Percentiles rank a stretch among this genome's conserved stretches.
Evolutionary conservation across 805 yeast genomes (phyloP).

Genomic region (Sungouiozyma ichnusensis): DNA sequence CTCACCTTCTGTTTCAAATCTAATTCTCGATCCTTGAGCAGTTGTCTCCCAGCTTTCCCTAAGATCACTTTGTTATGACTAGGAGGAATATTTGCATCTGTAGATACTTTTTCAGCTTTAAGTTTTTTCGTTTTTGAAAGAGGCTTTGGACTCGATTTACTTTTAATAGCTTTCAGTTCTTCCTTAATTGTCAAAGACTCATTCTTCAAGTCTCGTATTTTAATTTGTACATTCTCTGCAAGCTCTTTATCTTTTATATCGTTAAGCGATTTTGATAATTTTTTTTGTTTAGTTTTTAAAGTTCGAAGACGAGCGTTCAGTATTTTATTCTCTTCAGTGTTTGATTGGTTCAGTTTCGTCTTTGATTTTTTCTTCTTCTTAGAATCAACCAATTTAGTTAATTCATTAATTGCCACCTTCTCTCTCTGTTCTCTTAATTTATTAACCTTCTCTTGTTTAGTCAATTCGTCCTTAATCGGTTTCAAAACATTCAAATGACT

Average conservation of each 20-base stretch:
- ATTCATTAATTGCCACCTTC: conserved; percentile 1
- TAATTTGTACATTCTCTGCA: neutral
- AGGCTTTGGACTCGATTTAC: neutral
- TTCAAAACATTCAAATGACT: conserved; percentile 22
- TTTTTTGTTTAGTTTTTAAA: no score
- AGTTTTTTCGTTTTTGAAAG: neutral
- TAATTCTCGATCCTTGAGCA: conserved; percentile 19
- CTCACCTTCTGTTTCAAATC: conserved; percentile 11
- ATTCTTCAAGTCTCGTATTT: conserved; percentile 1
- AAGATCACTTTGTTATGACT: conserved; percentile 23
- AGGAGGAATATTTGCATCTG: neutral
- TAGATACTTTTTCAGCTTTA: neutral
- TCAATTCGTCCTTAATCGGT: conserved; percentile 20
- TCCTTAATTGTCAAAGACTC: neutral
- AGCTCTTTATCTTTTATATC: neutral
- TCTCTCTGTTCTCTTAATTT: conserved; percentile 8
- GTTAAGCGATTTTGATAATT: neutral
- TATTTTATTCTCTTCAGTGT: neutral
- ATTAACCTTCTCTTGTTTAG: conserved; percentile 12
- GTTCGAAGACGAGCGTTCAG: neutral
- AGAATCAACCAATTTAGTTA: conserved; percentile 2
- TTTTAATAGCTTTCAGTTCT: neutral
- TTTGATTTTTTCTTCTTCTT: conserved; percentile 3
- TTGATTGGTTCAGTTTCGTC: neutral
- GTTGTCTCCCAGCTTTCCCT: conserved; percentile 26